Evolutionary conservation across 2,329 filamentous ascomycete genomes (phyloP).

Genomic region (Periconia digitata): DNA sequence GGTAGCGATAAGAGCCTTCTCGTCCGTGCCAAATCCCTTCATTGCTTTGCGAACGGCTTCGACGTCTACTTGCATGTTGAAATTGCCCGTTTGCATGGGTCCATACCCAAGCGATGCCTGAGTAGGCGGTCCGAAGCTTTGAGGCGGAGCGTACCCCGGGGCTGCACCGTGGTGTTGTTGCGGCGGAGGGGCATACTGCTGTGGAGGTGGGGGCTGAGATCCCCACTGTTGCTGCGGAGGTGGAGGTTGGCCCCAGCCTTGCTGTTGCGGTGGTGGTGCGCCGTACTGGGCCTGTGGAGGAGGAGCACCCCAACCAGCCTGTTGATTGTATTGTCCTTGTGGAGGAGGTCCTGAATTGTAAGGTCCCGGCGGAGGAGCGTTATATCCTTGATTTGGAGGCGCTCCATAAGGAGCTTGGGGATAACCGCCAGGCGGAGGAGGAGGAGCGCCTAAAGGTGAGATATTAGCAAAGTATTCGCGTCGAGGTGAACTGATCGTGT

Average conservation of each 20-base stretch:
- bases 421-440: neutral
- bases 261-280: neutral
- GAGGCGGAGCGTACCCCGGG: conserved; percentile 32
- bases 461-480: conserved; percentile 2
- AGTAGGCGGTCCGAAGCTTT: conserved; percentile 39
- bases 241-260: conserved; percentile 14
- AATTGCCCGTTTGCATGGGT: conserved; percentile 59
- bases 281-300: conserved; percentile 33
- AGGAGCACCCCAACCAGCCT: too few relatives aligned
- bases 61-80: conserved; percentile 68
- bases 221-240: conserved; percentile 16
- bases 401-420: neutral
- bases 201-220: conserved; percentile 20
- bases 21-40: conserved; percentile 92
- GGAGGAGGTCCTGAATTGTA: conserved; percentile 23
- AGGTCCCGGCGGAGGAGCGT: neutral
- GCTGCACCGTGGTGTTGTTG: conserved; percentile 37
- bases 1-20: conserved; percentile 70
- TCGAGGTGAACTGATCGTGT: conserved; percentile 14
- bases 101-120: conserved; percentile 71
- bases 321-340: conserved; percentile 24
- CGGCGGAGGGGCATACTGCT: conserved; percentile 33
- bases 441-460: neutral
- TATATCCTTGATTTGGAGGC: conserved; percentile 16
- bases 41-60: conserved; percentile 76